These are phyloP conservation scores for Lathyrus oleraceus DNA, from an alignment of 306 rosid species.

Conservation along the genomic window DNA sequence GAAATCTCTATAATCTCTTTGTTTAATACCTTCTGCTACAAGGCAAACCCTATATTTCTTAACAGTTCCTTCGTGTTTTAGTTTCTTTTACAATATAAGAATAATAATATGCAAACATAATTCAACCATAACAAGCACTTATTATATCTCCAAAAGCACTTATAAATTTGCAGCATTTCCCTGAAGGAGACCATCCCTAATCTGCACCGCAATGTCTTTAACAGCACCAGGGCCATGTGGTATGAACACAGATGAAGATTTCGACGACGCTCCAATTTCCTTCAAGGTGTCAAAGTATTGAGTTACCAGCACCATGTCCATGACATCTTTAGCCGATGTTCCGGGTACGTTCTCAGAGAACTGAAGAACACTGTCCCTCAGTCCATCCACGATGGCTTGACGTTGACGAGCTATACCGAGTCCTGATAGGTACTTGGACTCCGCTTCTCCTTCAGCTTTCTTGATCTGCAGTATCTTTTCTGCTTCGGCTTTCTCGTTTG, in stretches of 20 bases:
- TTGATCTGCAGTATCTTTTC: constrained; percentile 72
- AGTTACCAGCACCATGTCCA: constrained; percentile 81
- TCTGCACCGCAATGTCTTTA: constrained; percentile 60
- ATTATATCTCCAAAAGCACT: not conserved
- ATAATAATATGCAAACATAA: not conserved
- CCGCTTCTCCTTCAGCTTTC: constrained; percentile 78
- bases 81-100: not conserved
- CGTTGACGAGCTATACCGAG: constrained; percentile 78
- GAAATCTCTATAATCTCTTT: too few relatives aligned
- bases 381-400: constrained; percentile 76
- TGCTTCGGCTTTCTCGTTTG: constrained; percentile 74
- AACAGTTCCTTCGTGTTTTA: too few relatives aligned
- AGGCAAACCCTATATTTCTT: too few relatives aligned
- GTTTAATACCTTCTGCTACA: too few relatives aligned
- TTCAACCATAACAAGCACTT: not conserved
- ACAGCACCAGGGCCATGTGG: constrained; percentile 88
- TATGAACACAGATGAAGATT: constrained; percentile 66
- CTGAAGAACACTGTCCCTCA: constrained; percentile 67
- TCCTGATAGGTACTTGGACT: constrained; percentile 69
- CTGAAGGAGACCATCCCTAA: constrained; percentile 71
- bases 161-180: constrained; percentile 41
- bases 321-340: constrained; percentile 63
- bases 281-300: constrained; percentile 82
- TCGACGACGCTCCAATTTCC: constrained; percentile 80
- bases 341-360: constrained; percentile 72